Conservation (phyloP, 2,329 filamentous ascomycete species). For the Balansia obtecta region DNA sequence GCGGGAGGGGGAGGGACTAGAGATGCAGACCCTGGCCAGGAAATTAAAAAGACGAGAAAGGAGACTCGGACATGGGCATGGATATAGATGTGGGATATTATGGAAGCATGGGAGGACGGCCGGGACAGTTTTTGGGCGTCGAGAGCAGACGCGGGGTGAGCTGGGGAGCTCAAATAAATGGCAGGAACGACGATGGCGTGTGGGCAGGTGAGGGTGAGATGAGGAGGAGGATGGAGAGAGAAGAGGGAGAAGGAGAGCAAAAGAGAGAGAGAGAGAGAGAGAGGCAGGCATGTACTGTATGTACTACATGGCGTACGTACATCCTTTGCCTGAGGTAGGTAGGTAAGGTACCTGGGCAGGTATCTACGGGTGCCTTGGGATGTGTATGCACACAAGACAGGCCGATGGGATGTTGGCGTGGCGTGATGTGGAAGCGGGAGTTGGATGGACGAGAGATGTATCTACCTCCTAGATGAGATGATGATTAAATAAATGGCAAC, state of each 20-base stretch:
- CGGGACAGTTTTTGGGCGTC: not conserved
- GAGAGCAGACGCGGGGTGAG: conserved; percentile 1
- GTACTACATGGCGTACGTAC: too few relatives aligned
- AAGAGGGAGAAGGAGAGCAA: too few relatives aligned
- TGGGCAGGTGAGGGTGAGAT: not conserved
- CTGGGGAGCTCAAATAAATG: not conserved
- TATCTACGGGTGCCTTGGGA: too few relatives aligned
- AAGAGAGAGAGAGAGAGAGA: too few relatives aligned
- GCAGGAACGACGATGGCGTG: not conserved
- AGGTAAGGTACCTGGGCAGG: too few relatives aligned
- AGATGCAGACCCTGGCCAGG: conserved; percentile 2
- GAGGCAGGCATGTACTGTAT: too few relatives aligned
- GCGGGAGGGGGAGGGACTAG: not conserved
- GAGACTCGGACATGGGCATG: not conserved
- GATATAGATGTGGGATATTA: not conserved
- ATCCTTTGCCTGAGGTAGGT: too few relatives aligned
- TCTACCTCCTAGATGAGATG: too few relatives aligned
- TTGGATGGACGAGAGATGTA: not conserved
- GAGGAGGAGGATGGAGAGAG: not conserved
- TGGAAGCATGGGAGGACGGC: not conserved
- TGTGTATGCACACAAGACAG: too few relatives aligned
- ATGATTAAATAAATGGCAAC: too few relatives aligned
- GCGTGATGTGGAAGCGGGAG: not conserved
- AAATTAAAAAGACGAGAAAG: conserved; percentile 1
- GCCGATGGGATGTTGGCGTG: not conserved